Percentiles rank a stretch among this genome's conserved stretches.
phyloP scores from a whole-genome alignment of 2,329 filamentous ascomycete species.

The Fusarium succisae region DNA sequence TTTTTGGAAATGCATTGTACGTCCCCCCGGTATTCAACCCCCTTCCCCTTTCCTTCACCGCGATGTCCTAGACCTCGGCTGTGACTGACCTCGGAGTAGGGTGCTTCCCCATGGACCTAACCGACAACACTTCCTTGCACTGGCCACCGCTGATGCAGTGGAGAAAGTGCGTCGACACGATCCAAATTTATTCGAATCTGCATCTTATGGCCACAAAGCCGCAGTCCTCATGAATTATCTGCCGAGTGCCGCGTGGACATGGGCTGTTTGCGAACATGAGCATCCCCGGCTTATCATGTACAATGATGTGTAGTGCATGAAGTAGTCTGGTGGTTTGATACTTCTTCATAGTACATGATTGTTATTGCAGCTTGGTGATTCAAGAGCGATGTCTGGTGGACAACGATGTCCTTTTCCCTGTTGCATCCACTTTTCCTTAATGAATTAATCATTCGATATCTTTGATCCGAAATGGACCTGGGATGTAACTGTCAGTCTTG shows the following conservation, averaged over 20 bases:
- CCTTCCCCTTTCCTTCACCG: slow-evolving; percentile 51
- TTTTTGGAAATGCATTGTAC: slow-evolving; percentile 70
- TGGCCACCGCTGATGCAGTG: slow-evolving; percentile 65
- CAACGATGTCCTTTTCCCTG: background rate
- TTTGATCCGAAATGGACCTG: slow-evolving; percentile 13
- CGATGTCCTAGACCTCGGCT: slow-evolving; percentile 20
- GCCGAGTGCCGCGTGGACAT: slow-evolving; percentile 52
- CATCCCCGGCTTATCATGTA: slow-evolving; percentile 50
- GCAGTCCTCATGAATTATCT: slow-evolving; percentile 49
- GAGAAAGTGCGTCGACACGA: slow-evolving; percentile 52
- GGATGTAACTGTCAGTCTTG: background rate
- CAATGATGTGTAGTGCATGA: slow-evolving; percentile 46
- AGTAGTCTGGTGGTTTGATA: slow-evolving; percentile 20
- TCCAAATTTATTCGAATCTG: slow-evolving; percentile 48
- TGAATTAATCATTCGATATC: slow-evolving; percentile 9
- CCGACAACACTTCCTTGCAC: slow-evolving; percentile 65
- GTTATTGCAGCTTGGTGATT: background rate
- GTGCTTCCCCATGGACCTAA: slow-evolving; percentile 46
- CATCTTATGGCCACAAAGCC: slow-evolving; percentile 48
- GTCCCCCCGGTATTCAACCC: slow-evolving; percentile 50
- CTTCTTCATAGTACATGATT: background rate
- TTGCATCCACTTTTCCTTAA: background rate
- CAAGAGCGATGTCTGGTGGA: slow-evolving; percentile 15
- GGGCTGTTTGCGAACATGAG: slow-evolving; percentile 48
- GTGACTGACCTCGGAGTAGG: slow-evolving; percentile 38